A percentile compares a stretch with the other conserved stretches of the same genome.
Conservation (phyloP, 345 rosid genomes). For the Acer campestre region DNA sequence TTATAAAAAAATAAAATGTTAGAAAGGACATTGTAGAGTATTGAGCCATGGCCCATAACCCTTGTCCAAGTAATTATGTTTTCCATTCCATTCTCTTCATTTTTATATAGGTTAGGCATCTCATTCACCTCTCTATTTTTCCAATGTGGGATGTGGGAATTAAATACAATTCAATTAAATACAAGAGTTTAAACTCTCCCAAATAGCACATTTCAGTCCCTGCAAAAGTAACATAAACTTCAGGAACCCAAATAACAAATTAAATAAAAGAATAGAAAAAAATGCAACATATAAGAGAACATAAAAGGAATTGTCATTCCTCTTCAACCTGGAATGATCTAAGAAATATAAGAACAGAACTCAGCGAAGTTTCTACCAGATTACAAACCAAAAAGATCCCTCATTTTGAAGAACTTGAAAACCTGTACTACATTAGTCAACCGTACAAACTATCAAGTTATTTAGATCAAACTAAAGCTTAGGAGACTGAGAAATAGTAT, state of each 20-base stretch:
- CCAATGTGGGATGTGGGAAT: no score
- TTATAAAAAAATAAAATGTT: no score
- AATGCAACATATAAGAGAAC: slow-evolving; percentile 12
- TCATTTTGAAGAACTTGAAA: slow-evolving; percentile 21
- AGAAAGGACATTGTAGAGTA: no score
- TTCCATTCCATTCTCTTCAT: no score
- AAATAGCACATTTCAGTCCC: slow-evolving; percentile 58
- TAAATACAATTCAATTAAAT: slow-evolving; percentile 25
- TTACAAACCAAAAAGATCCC: slow-evolving; percentile 18
- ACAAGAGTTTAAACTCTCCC: slow-evolving; percentile 46
- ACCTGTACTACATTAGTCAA: slow-evolving; percentile 26
- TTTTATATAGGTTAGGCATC: no score
- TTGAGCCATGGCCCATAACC: no score
- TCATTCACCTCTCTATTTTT: no score
- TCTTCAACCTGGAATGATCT: slow-evolving; percentile 37
- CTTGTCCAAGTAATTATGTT: no score
- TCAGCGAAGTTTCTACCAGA: slow-evolving; percentile 22
- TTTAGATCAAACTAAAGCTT: background rate
- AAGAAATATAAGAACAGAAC: slow-evolving; percentile 16
- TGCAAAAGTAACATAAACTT: slow-evolving; percentile 66
- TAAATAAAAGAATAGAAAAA: slow-evolving; percentile 23
- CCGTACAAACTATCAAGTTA: slow-evolving; percentile 14
- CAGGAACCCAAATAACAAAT: slow-evolving; percentile 35
- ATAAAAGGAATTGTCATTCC: slow-evolving; percentile 14
- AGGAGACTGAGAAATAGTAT: background rate